Evolutionary conservation across 768 basidiomycete genomes (phyloP), one percentile per base, ranked within the genome.

Genomic region (Lepiota venenata): DNA sequence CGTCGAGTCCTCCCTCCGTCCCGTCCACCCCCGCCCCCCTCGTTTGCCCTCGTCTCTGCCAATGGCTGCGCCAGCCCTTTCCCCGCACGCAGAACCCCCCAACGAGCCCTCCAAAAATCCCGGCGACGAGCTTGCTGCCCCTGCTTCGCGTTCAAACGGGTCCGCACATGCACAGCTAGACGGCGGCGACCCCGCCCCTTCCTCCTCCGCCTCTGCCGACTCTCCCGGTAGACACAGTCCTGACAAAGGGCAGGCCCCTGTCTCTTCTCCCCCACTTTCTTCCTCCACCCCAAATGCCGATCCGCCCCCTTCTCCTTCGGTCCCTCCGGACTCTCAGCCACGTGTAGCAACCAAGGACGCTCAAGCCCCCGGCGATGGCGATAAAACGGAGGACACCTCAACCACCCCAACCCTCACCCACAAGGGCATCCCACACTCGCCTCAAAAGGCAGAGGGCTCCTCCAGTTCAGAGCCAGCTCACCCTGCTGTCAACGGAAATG

Each of bases 361-460:
- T 41, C 58, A 56, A 32, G 56, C 56, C 51, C 55, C 57, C 42
- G 59, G 54, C 40, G 61, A 62, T 47, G 50, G 22, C 39, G 66
- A 64, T 47, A 63, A 64, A 49, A 60, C 60, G 18, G 64, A 68
- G 46, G 63, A 64, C 55, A 60, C 61, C 54, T 67, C 68, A 14
- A 63, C 63, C 16, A 60, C 62, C 14, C 60, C 61, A 20, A 62
- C 64, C 11, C 47, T 62, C 15, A 58, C 63, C 47, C 50, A 42
- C 42, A 51, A 51, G 50, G 50, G 29, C 7, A 43, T 32, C 14
- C 14, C 40, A 42, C 41, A 41, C 4, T 51, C 50, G 43, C 48
- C 12, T 11, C 40, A 29, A 20, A 43, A 43, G 20, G 56, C 60
- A 21, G 56, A 60, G 56, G 55, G 59, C 46, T 47, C 55, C 42